Base-by-base conservation (phyloP, 2,329 filamentous ascomycete genomes). In the Elsinoe batatas region DNA sequence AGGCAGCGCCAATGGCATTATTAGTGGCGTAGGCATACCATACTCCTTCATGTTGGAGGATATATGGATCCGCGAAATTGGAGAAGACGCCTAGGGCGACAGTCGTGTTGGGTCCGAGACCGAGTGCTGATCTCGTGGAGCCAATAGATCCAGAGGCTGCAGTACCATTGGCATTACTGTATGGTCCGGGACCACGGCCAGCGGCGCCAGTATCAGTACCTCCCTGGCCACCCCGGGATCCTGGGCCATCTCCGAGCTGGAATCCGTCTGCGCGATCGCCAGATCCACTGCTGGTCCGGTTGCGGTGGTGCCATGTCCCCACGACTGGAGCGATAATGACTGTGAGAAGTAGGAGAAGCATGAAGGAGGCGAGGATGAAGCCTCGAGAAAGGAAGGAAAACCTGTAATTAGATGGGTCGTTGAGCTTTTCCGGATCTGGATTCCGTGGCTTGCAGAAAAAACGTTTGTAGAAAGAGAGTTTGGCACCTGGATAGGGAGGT, bases 11-110 rank as follows among this genome's bases (percentile, higher is more conserved):
- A 6, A 67, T 65, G 2, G 64, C 66, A 51, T 67, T 66, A 57
- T 67, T 70, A 15, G 71, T 72, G 0, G 64, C 70, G 54, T 65
- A 71, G 1, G 70, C 69, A 49, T 70, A 71, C 65, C 66, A 72
- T 0, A 62, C 66, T 17, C 64, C 65, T 17, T 67, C 62, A 22
- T 63, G 58, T 35, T 63, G 58, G 32, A 65, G 60, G 12, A 72
- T 59, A 8, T 64, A 57, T 2, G 71, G 71, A 60, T 73, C 71
- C 1, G 71, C 65, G 49, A 72, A 72, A 60, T 72, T 70, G 17
- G 47, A 35, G 47, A 35, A 51, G 7, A 51, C 26, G 15, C 47
- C 47, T 8, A 51, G 32, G n/a, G 47, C 36, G 7, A 56, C 35
- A n/a, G 54, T 47, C 3, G 35, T 22, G 18, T 51, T 51, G 32